Evolutionary conservation across 2,329 filamentous ascomycete genomes (phyloP).

Genomic region (Zarea fungicola): DNA sequence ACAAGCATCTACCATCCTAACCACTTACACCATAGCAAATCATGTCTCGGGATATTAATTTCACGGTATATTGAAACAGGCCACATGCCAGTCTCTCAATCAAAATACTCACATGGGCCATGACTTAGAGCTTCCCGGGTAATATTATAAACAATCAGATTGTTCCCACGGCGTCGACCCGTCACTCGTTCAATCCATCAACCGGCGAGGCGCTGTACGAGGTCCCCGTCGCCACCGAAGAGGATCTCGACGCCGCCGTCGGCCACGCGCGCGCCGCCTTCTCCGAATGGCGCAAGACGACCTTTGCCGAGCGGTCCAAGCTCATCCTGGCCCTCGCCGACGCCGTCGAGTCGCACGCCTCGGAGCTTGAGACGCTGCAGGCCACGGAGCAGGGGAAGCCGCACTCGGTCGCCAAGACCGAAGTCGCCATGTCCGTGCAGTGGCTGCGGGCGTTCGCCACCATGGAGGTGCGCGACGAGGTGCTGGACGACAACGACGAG

Average conservation of each 20-base stretch:
- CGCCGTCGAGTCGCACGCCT: slow-evolving; percentile 18
- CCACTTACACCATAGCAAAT: too few relatives aligned
- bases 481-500: slow-evolving; percentile 22
- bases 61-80: too few relatives aligned
- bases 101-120: too few relatives aligned
- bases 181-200: neutral
- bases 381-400: neutral
- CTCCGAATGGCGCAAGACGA: slow-evolving; percentile 10
- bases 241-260: neutral
- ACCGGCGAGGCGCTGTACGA: neutral
- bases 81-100: too few relatives aligned
- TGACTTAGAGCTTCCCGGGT: too few relatives aligned
- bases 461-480: neutral
- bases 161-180: neutral
- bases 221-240: neutral
- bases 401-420: too few relatives aligned
- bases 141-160: neutral
- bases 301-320: slow-evolving; percentile 20
- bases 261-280: neutral
- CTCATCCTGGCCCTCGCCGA: slow-evolving; percentile 23
- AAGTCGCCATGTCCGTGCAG: neutral
- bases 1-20: too few relatives aligned
- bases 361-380: slow-evolving; percentile 1
- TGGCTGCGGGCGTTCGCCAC: too few relatives aligned
- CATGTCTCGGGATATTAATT: too few relatives aligned